Base-by-base conservation (phyloP, 1,284 basidiomycete species). In the Apiotrichum laibachii region DNA sequence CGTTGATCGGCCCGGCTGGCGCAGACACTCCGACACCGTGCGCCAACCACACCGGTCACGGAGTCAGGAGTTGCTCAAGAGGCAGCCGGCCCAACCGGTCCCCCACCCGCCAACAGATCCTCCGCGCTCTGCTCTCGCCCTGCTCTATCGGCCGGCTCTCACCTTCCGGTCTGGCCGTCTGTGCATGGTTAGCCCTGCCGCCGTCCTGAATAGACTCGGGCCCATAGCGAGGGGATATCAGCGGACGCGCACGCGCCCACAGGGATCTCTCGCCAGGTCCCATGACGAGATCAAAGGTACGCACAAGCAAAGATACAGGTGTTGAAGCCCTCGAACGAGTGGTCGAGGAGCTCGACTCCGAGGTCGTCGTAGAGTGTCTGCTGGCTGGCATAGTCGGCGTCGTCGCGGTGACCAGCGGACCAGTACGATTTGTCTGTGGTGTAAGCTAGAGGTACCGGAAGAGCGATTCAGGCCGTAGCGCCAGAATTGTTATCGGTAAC, bases 321-420 rank as follows among this genome's bases (percentile, higher is more conserved):
- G 82, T 99, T 98, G 81, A 97, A 99, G 26, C 95, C 96, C 50
- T 89, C 82, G 80, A 98, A 98, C 47, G 90, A 88, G 77, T 98
- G 94, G 75, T 98, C 89, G 68, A 99, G 82, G 53, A 99, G 80
- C 71, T 98, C 95, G 76, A 89, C 88, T 48, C 96, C 96, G 39
- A 99, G 80, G 81, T 98, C 95, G 67, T 95, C 86, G 77, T 92
- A 98, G 59, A 98, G 81, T 0, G 92, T 97, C 75, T 93, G 86
- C 74, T 97, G 93, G 9, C 88, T 91, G 67, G 92, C 94, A 72
- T 96, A 96, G 15, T 82, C 81, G 0, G 90, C 88, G 57, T 95
- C 93, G 70, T 92, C 88, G 67, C 89, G 84, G 12, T 88, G 82
- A 1, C 92, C 90, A 9, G 92, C 92, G 50, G 90, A 92, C 92